Base-by-base conservation (phyloP, 1,139 yeast genomes). In the Yamadazyma atlantica region DNA sequence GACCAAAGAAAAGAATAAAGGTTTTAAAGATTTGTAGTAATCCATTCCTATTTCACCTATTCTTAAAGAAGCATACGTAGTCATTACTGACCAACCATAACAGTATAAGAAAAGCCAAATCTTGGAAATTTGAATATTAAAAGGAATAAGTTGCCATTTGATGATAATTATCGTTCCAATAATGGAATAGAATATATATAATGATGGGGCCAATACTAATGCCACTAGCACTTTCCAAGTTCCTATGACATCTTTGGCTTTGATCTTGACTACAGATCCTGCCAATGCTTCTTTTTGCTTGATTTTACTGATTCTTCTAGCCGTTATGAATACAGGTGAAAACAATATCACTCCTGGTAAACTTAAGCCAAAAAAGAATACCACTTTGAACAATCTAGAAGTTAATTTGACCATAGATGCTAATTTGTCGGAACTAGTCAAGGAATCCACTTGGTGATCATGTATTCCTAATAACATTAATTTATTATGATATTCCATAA, bases 211-310 rank as follows among this genome's bases (percentile, higher is more conserved):
- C 32, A 69, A 51, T 1, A 63, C 71, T 41, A 70, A 53, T 0
- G 75, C 75, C 17, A 70, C 75, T 30, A 70, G 48, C 6, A 69
- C 69, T 45, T 70, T 70, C 76, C 76, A 71, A 3, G 75, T 66
- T 9, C 73, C 71, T 33, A 71, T 48, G 12, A 71, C 77, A 51
- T 71, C 77, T 16, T 58, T 64, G 13, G 75, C 77, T 44, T 66
- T 64, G 40, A 71, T 62, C 42, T 71, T 71, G 11, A 71, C 77
- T 14, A 64, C 60, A 9, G 73, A 66, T 4, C 61, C 64, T 3
- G 67, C 73, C 39, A 71, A 55, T 3, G 76, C 77, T 41, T 65
- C 61, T 33, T 58, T 55, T 22, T 73, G 74, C 48, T 69, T 71
- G 28, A 49, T 45, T 19, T 49, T 58, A 5, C 73, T 65, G 28